These are phyloP conservation scores for Pythium scleroteichum DNA, from an alignment of 352 stramenopile species.

Conservation along the genomic window DNA sequence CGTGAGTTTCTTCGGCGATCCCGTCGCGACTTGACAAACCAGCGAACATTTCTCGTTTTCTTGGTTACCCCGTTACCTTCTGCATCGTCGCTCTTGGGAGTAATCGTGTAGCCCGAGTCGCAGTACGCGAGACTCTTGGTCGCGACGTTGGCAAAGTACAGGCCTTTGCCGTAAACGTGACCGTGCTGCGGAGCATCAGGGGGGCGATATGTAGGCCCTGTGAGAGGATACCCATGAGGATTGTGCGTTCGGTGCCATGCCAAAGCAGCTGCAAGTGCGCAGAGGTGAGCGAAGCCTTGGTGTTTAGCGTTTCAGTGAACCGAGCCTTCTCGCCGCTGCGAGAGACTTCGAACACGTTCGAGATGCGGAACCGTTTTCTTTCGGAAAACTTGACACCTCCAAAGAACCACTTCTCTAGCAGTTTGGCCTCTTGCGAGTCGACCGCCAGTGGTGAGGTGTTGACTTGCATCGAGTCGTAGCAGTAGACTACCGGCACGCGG, in stretches of 20 bases:
- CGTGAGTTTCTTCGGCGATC: conserved; percentile 39
- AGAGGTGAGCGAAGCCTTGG: conserved; percentile 36
- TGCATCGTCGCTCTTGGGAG: conserved; percentile 26
- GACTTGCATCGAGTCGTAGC: conserved; percentile 73
- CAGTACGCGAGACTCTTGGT: conserved; percentile 83
- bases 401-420: conserved; percentile 70
- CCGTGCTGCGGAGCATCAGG: conserved; percentile 81
- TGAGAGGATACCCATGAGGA: conserved; percentile 84
- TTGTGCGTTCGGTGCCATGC: conserved; percentile 84
- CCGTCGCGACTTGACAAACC: conserved; percentile 69
- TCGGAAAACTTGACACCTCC: conserved; percentile 37
- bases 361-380: conserved; percentile 45
- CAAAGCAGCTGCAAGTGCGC: conserved; percentile 70
- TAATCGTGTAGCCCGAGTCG: conserved; percentile 52
- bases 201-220: conserved; percentile 86
- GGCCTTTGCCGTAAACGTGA: conserved; percentile 82
- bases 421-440: conserved; percentile 38
- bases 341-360: conserved; percentile 68
- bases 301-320: conserved; percentile 43
- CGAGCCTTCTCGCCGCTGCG: conserved; percentile 55
- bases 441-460: conserved; percentile 37
- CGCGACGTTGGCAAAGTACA: conserved; percentile 85
- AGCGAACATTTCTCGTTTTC: conserved; percentile 57
- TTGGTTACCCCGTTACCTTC: conserved; percentile 40
- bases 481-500: too few relatives aligned